Evolutionary conservation across 1,284 basidiomycete genomes (phyloP), one percentile per base, ranked within the genome.

Genomic region (Paramarasmius palmivorus): DNA sequence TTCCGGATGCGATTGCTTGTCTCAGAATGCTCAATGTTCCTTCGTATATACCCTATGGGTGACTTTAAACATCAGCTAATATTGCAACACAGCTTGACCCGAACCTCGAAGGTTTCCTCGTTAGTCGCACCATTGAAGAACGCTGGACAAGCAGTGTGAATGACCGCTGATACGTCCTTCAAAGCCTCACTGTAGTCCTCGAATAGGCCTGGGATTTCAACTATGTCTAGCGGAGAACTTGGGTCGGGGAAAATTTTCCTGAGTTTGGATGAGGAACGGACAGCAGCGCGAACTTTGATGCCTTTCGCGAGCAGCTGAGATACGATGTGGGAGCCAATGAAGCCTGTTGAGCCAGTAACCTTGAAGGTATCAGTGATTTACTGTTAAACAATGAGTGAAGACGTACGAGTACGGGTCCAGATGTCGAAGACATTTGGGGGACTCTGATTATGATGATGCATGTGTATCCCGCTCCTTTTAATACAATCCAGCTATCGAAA

Each of bases 1-100:
- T 59, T 12, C 68, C 69, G 12, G 61, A 63, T 34, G 63, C 61
- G 26, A 66, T 57, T 10, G 65, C 67, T 52, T 69, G 64, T 20
- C 61, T 57, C 17, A 71, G 56, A 26, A 71, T 58, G 48, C 68
- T 66, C 36, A 68, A 17, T 2, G 66, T 62, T 1, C 67, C 67
- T 17, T 67, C 56, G 35, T 66, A 54, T 14, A 63, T 61, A 14
- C 57, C 57, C 65, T 68, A 22, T 7, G 23, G 9, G 10, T 42
- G 10, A 10, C 9, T 20, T 10, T n/a, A n/a, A n/a, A n/a, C n/a
- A n/a, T n/a, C n/a, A n/a, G n/a, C n/a, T n/a, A n/a, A n/a, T n/a
- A n/a, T n/a, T n/a, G 19, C n/a, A 22, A 6, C 6, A 22, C 20
- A 14, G 4, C 4, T 8, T 20, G 15, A 19, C 49, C 7, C n/a